Evolutionary conservation across 768 basidiomycete genomes (phyloP).

Genomic region (Russula lepida): DNA sequence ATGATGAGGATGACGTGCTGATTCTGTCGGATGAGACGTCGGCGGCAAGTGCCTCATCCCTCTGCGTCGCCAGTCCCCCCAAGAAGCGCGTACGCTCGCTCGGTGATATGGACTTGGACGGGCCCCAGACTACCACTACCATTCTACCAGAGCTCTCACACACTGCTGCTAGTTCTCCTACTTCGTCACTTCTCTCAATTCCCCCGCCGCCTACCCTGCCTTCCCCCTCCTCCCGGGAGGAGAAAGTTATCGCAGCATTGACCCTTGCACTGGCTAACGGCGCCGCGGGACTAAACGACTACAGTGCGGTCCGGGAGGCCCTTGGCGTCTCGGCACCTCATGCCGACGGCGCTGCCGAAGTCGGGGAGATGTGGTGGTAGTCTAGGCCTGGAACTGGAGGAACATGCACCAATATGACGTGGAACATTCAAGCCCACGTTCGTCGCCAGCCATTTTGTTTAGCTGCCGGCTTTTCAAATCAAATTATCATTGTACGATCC

Average conservation of each 20-base stretch:
- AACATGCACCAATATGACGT: neutral
- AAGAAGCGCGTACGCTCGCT: constrained; percentile 40
- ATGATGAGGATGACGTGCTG: constrained; percentile 40
- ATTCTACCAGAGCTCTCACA: constrained; percentile 32
- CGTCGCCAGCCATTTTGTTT: neutral
- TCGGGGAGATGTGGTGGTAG: constrained; percentile 51
- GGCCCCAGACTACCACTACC: constrained; percentile 23
- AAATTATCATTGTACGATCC: neutral
- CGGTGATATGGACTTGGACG: constrained; percentile 36
- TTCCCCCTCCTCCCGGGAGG: constrained; percentile 38
- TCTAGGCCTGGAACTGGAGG: neutral
- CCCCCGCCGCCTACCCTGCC: constrained; percentile 22
- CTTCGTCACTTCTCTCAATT: constrained; percentile 36
- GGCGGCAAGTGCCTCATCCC: constrained; percentile 11
- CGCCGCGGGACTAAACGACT: constrained; percentile 52
- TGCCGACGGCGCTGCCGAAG: constrained; percentile 34
- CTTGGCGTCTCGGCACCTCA: constrained; percentile 26
- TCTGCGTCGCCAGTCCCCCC: constrained; percentile 19
- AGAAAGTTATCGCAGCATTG: constrained; percentile 54
- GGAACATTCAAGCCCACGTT: neutral
- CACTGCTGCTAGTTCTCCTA: constrained; percentile 31
- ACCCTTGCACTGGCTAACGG: constrained; percentile 56
- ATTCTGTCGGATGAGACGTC: constrained; percentile 40
- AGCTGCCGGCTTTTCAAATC: neutral
- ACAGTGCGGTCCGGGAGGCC: constrained; percentile 38